These are phyloP conservation scores for Globisporangium perplexum DNA, from an alignment of 352 stramenopile species.

Conservation along the genomic window DNA sequence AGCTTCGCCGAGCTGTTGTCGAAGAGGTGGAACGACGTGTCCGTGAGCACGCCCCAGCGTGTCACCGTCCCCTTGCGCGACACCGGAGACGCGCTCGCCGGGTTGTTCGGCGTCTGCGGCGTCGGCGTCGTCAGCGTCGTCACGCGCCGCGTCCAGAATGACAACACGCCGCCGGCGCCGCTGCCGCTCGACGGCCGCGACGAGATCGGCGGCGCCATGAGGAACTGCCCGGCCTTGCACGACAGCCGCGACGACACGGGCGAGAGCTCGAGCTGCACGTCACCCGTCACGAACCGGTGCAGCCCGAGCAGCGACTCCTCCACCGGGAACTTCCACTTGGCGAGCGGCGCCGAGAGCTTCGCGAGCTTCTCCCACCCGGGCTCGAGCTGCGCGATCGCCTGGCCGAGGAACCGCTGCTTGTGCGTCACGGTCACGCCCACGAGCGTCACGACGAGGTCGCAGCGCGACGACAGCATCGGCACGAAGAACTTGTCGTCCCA, in stretches of 20 bases:
- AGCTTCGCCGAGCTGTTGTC: slow-evolving; percentile 71
- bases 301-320: slow-evolving; percentile 63
- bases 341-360: slow-evolving; percentile 34
- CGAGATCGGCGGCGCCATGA: slow-evolving; percentile 43
- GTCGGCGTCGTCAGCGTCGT: slow-evolving; percentile 30
- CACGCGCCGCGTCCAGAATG: slow-evolving; percentile 58
- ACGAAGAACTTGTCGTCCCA: slow-evolving; percentile 74
- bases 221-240: slow-evolving; percentile 74
- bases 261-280: slow-evolving; percentile 48
- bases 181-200: slow-evolving; percentile 19
- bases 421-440: slow-evolving; percentile 56
- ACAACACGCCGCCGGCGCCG: slow-evolving; percentile 49
- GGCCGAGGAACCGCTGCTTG: slow-evolving; percentile 57
- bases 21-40: slow-evolving; percentile 76
- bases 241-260: slow-evolving; percentile 51
- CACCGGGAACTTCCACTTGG: slow-evolving; percentile 78
- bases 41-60: slow-evolving; percentile 73
- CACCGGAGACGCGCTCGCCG: slow-evolving; percentile 33
- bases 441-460: slow-evolving; percentile 72
- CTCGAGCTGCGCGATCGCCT: slow-evolving; percentile 50
- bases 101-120: slow-evolving; percentile 29
- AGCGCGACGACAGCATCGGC: slow-evolving; percentile 76
- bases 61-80: slow-evolving; percentile 54
- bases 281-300: slow-evolving; percentile 59
- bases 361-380: slow-evolving; percentile 54